Evolutionary conservation across 192 early-diverging fungal genomes (phyloP).

Genomic region (Glomus cerebriforme): DNA sequence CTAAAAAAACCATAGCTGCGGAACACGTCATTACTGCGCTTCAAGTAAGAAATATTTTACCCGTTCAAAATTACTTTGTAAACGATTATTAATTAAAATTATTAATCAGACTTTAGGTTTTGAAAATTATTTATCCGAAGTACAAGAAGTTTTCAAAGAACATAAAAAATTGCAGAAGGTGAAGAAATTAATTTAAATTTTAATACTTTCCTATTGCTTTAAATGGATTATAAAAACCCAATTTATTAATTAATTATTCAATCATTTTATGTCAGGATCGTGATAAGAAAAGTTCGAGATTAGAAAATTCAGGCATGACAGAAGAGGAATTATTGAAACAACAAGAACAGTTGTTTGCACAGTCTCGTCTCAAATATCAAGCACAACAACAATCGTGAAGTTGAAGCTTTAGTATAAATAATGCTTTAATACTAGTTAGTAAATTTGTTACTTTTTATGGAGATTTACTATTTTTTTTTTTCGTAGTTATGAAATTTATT

Average conservation of each 20-base stretch:
- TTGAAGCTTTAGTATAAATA: not conserved
- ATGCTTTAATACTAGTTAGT: not conserved
- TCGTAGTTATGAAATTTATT: no score
- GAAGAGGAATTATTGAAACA: constrained; percentile 80
- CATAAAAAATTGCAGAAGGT: constrained; percentile 86
- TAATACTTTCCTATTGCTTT: not conserved
- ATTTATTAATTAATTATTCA: not conserved
- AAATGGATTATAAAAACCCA: not conserved
- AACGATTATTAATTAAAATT: constrained; percentile 13
- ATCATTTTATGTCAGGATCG: constrained; percentile 79
- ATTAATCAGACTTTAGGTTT: constrained; percentile 76
- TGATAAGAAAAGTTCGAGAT: constrained; percentile 72
- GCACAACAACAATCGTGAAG: constrained; percentile 35
- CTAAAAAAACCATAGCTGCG: constrained; percentile 95
- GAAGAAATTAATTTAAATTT: not conserved
- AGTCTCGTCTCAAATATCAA: constrained; percentile 75
- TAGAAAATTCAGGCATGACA: constrained; percentile 79
- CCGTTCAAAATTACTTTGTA: not conserved
- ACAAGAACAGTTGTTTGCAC: constrained; percentile 89
- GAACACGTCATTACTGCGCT: constrained; percentile 93
- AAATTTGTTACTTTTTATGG: no score
- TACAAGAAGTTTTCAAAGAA: constrained; percentile 85
- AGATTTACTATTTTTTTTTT: no score
- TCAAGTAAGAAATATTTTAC: constrained; percentile 50
- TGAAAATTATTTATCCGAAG: constrained; percentile 86